Conservation (phyloP, 805 yeast species). For the Candida quercuum region DNA sequence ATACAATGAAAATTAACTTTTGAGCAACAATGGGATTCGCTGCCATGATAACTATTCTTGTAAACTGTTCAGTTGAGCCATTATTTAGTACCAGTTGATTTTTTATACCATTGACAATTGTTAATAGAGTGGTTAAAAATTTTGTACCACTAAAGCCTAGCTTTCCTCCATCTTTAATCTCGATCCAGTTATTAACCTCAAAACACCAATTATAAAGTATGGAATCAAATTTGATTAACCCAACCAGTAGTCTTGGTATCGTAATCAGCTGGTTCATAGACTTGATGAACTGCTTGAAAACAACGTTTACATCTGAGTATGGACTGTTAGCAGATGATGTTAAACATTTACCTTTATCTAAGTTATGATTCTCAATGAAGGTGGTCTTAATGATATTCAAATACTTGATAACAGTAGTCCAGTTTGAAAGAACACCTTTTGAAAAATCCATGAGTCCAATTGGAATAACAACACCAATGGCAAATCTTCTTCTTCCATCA, state of each 20-base stretch:
- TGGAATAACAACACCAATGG: slow-evolving; percentile 29
- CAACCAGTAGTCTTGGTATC: slow-evolving; percentile 32
- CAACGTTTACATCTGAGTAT: slow-evolving; percentile 21
- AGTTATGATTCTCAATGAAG: slow-evolving; percentile 18
- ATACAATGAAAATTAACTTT: slow-evolving; percentile 46
- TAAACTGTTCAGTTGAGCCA: slow-evolving; percentile 23
- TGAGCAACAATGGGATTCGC: slow-evolving; percentile 58
- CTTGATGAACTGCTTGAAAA: slow-evolving; percentile 27
- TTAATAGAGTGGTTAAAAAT: slow-evolving; percentile 18
- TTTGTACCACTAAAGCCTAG: slow-evolving; percentile 16
- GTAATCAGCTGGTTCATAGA: slow-evolving; percentile 25
- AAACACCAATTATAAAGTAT: slow-evolving; percentile 33
- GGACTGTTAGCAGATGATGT: slow-evolving; percentile 4
- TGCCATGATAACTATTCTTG: slow-evolving; percentile 51
- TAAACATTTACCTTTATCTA: slow-evolving; percentile 2
- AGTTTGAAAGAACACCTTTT: slow-evolving; percentile 26
- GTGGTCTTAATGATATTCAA: slow-evolving; percentile 24
- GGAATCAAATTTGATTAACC: slow-evolving; percentile 23
- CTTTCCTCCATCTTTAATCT: slow-evolving; percentile 36
- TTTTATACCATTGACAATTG: slow-evolving; percentile 13
- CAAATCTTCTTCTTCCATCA: slow-evolving; percentile 21
- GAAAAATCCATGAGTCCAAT: slow-evolving; percentile 21
- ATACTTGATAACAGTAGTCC: slow-evolving; percentile 27
- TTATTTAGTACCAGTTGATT: slow-evolving; percentile 7
- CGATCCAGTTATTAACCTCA: slow-evolving; percentile 36